These are phyloP conservation scores for Termitomyces sp. DNA, from an alignment of 768 basidiomycete genomes.

Conservation along the genomic window DNA sequence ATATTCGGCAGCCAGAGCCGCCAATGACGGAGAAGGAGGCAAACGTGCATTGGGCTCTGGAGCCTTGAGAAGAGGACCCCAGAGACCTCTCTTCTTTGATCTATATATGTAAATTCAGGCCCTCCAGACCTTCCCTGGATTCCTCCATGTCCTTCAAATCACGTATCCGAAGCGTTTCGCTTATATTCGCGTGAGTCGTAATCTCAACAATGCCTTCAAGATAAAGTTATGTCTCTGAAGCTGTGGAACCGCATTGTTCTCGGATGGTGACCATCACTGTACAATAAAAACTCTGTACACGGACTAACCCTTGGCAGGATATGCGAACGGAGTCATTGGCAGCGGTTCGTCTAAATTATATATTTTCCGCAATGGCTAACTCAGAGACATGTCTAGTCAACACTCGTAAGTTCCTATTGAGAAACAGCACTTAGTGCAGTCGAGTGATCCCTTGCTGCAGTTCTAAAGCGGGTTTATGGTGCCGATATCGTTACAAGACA, in stretches of 20 bases:
- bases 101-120: not conserved
- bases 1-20: no score
- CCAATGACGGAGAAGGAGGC: no score
- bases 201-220: not conserved
- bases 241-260: slow-evolving; percentile 85
- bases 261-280: slow-evolving; percentile 51
- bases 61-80: no score
- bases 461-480: slow-evolving; percentile 70
- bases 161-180: slow-evolving; percentile 54
- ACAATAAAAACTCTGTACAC: not conserved
- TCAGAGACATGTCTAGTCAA: slow-evolving; percentile 22
- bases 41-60: no score
- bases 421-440: not conserved
- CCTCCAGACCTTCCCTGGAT: not conserved
- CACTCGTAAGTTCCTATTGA: slow-evolving; percentile 40
- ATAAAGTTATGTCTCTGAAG: slow-evolving; percentile 26
- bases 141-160: slow-evolving; percentile 11
- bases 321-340: slow-evolving; percentile 78
- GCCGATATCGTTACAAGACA: slow-evolving; percentile 38
- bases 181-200: slow-evolving; percentile 74
- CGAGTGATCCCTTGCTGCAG: slow-evolving; percentile 25
- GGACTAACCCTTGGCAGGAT: slow-evolving; percentile 39
- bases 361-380: not conserved
- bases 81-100: no score
- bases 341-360: slow-evolving; percentile 42